Evolutionary conservation across 306 rosid genomes (phyloP).

Genomic region (Dalbergia oliveri): DNA sequence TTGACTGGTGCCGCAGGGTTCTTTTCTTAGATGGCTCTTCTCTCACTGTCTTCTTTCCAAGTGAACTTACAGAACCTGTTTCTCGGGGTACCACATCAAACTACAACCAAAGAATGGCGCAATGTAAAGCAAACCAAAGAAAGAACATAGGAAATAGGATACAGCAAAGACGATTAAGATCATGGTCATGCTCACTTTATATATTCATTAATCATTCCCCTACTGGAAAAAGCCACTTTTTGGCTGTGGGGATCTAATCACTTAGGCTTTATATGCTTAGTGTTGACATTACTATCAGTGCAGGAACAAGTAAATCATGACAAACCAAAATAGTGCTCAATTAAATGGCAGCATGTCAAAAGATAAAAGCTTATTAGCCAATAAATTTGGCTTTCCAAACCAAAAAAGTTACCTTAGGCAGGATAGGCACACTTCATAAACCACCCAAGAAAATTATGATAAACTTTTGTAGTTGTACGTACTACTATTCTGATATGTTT

Average conservation of each 20-base stretch:
- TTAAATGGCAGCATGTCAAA: no score
- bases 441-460: no score
- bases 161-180: neutral
- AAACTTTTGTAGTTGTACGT: no score
- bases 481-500: neutral
- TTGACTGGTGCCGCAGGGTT: conserved; percentile 68
- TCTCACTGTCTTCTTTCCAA: conserved; percentile 63
- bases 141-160: neutral
- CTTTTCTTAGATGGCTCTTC: conserved; percentile 77
- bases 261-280: no score
- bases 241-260: no score
- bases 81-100: conserved; percentile 94
- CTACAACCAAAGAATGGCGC: conserved; percentile 43
- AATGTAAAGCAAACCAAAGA: conserved; percentile 32
- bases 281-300: no score
- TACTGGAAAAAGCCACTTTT: neutral
- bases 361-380: no score
- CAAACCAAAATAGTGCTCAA: no score
- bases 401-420: no score
- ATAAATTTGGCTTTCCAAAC: no score
- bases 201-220: conserved; percentile 1
- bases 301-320: no score
- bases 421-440: no score
- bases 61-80: conserved; percentile 83
- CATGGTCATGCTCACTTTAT: neutral